These are phyloP conservation scores for Grosmannia clavigera DNA, from an alignment of 2,329 filamentous ascomycete genomes.

Conservation along the genomic window DNA sequence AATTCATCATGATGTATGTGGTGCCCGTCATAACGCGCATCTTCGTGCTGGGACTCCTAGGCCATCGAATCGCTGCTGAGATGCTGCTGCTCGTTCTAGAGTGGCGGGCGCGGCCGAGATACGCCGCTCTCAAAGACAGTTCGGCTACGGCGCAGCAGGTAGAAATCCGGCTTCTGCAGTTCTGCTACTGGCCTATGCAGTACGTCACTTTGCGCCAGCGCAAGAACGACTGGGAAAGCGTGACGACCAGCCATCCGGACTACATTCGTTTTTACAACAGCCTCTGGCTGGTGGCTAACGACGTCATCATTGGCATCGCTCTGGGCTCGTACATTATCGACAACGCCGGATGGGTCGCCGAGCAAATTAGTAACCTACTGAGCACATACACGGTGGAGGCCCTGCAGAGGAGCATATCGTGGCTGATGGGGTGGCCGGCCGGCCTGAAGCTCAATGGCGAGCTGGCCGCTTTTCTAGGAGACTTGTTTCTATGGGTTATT, in stretches of 20 bases:
- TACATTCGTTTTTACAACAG: slow-evolving; percentile 99
- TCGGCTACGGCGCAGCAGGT: slow-evolving; percentile 95
- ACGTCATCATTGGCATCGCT: slow-evolving; percentile 96
- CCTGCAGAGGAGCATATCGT: slow-evolving; percentile 76
- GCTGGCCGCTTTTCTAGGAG: slow-evolving; percentile 83
- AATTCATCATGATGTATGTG: slow-evolving; percentile 59
- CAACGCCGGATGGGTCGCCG: slow-evolving; percentile 74
- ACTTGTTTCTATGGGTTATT: slow-evolving; percentile 96
- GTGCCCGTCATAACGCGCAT: slow-evolving; percentile 62
- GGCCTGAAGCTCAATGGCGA: slow-evolving; percentile 93
- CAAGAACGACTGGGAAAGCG: slow-evolving; percentile 88
- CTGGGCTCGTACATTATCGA: slow-evolving; percentile 95
- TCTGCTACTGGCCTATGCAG: slow-evolving; percentile 98
- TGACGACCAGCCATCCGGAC: slow-evolving; percentile 89
- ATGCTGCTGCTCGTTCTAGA: slow-evolving; percentile 67
- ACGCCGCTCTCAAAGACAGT: slow-evolving; percentile 82
- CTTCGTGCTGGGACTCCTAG: slow-evolving; percentile 69
- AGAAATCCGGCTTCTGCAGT: slow-evolving; percentile 92
- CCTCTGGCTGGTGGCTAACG: slow-evolving; percentile 94
- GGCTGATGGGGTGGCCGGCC: slow-evolving; percentile 93
- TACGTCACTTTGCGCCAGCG: slow-evolving; percentile 82
- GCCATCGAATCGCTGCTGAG: slow-evolving; percentile 72
- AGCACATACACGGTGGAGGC: slow-evolving; percentile 78
- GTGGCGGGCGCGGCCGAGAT: slow-evolving; percentile 67
- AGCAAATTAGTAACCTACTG: slow-evolving; percentile 64